Base-by-base conservation (phyloP, 1,139 yeast genomes). In the Blastobotrys proliferans region DNA sequence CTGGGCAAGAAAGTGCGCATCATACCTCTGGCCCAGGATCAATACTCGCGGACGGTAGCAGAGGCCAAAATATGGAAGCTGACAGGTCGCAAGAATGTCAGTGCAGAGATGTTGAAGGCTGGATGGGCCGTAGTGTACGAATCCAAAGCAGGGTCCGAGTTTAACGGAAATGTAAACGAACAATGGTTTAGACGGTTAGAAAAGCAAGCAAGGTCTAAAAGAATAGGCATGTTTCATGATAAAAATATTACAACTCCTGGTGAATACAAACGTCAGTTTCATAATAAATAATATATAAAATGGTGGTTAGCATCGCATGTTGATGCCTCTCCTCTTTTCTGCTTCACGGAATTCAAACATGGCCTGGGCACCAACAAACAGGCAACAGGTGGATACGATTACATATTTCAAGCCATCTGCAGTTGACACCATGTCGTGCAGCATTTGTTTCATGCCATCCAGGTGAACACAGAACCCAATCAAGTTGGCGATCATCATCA, bases 401-500 rank as follows among this genome's bases (percentile, higher is more conserved):
- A 83, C 60, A 50, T 86, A 81, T 58, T 84, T 66, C 33, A 85
- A 58, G 0, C 97, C 97, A 24, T 73, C 70, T 16, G 61, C 55
- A 1, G 97, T 86, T 26, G 76, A 71, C 56, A 88, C 77, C 76
- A 92, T 81, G 46, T 83, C 88, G 24, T 64, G 59, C 20, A 92
- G 65, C 55, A 92, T 72, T 38, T 73, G 70, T 33, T 73, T 53
- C 27, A 90, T 81, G 1, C 98, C 98, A 51, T 87, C 96, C 35
- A 81, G 70, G 4, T 97, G 97, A 33, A 92, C 73, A 56, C 97
- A 92, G 64, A 92, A 94, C 0, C 99, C 99, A 57, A 84, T 88
- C 43, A 94, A 67, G 57, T 94, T 94, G 21, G 97, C 97, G 53
- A 87, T 75, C 92, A 94, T 90, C 98, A 94, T 92, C 83, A 90